Evolutionary conservation across 805 yeast species (phyloP).

Genomic region (Ogataea parapolymorpha): DNA sequence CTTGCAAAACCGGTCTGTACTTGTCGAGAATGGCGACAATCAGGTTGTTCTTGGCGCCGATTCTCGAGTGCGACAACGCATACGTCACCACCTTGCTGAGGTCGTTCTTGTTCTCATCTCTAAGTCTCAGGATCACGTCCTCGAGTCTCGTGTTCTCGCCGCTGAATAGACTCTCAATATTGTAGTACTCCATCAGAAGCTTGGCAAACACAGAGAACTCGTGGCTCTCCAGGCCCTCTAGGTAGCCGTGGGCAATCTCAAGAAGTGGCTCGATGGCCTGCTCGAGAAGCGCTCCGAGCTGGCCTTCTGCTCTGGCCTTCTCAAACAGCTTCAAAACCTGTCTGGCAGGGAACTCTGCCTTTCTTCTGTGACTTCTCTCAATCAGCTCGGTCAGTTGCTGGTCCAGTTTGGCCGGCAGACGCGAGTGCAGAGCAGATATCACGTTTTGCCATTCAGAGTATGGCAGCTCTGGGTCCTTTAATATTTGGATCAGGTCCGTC

Average conservation of each 20-base stretch:
- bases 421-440: constrained; percentile 86
- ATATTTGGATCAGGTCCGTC: constrained; percentile 63
- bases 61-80: constrained; percentile 88
- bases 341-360: constrained; percentile 91
- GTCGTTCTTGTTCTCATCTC: constrained; percentile 83
- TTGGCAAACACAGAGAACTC: constrained; percentile 73
- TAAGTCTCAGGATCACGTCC: constrained; percentile 77
- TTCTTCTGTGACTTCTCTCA: constrained; percentile 60
- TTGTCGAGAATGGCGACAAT: constrained; percentile 79
- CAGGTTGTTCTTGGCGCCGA: constrained; percentile 88
- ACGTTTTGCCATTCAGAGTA: constrained; percentile 87
- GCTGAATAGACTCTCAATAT: constrained; percentile 73
- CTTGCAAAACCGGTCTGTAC: constrained; percentile 76
- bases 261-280: constrained; percentile 70
- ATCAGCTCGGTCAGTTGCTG: constrained; percentile 59
- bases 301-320: constrained; percentile 48
- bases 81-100: constrained; percentile 66
- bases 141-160: constrained; percentile 80
- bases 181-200: constrained; percentile 67
- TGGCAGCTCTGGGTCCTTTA: constrained; percentile 81
- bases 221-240: constrained; percentile 76
- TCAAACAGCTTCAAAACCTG: constrained; percentile 71
- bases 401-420: constrained; percentile 79
- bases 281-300: constrained; percentile 47
- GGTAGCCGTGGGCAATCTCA: constrained; percentile 65